Evolutionary conservation across 2,329 filamentous ascomycete genomes (phyloP).

Genomic region (Verticillium tricorpus): DNA sequence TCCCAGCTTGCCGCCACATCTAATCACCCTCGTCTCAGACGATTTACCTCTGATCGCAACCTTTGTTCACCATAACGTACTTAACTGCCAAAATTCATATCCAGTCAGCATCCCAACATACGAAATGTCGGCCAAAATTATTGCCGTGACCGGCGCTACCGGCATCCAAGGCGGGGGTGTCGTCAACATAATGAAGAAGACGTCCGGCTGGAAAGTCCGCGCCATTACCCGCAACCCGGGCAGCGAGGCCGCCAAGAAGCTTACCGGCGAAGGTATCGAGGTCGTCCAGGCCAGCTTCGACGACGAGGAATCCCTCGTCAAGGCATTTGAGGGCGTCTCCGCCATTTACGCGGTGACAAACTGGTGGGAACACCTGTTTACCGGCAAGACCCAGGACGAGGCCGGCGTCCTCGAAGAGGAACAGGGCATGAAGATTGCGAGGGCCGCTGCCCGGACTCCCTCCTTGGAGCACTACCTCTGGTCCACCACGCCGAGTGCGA

Average conservation of each 20-base stretch:
- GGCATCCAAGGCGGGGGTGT: conserved; percentile 24
- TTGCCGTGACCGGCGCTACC: conserved; percentile 27
- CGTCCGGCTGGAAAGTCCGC: conserved; percentile 18
- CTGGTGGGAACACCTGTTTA: conserved; percentile 1
- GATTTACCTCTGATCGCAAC: not conserved
- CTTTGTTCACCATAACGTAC: not conserved
- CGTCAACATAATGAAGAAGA: conserved; percentile 22
- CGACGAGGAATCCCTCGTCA: conserved; percentile 30
- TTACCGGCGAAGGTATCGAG: conserved; percentile 20
- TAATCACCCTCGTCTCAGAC: too few relatives aligned
- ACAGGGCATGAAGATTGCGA: conserved; percentile 36
- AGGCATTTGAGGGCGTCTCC: conserved; percentile 25
- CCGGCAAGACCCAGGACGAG: conserved; percentile 2
- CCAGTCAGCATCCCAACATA: not conserved
- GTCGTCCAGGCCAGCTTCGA: conserved; percentile 33
- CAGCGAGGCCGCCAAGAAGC: conserved; percentile 20
- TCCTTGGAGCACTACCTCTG: conserved; percentile 40
- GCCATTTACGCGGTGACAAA: conserved; percentile 4
- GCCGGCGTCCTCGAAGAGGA: conserved; percentile 22
- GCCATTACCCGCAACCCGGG: conserved; percentile 23
- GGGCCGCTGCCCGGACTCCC: conserved; percentile 28
- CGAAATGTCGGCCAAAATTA: conserved; percentile 12
- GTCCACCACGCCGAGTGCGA: conserved; percentile 35
- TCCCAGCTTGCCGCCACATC: too few relatives aligned
- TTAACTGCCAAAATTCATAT: not conserved